Percentiles rank a stretch among this genome's conserved stretches.
These are phyloP conservation scores for Naganishia vishniacii DNA, from an alignment of 768 basidiomycete genomes.

Conservation along the genomic window DNA sequence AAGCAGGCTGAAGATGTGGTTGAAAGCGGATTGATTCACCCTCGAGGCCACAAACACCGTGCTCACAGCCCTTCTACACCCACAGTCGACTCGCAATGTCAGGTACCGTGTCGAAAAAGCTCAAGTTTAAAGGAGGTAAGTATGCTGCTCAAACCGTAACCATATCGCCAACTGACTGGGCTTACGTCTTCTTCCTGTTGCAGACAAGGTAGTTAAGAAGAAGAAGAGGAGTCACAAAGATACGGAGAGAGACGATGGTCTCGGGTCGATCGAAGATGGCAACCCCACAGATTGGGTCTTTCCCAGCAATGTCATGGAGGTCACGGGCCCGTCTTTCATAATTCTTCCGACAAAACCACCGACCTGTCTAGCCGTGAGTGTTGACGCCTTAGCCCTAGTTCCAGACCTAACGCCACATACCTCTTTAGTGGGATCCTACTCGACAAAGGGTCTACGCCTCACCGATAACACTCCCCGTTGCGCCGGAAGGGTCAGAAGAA, in stretches of 20 bases:
- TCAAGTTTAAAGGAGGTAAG: constrained; percentile 48
- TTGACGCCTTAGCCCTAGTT: neutral
- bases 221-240: constrained; percentile 45
- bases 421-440: constrained; percentile 39
- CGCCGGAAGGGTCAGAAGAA: constrained; percentile 42
- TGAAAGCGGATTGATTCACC: no score
- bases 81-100: constrained; percentile 30
- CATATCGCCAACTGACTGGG: no score
- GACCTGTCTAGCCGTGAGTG: constrained; percentile 45
- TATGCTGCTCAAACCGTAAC: no score
- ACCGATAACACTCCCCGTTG: constrained; percentile 41
- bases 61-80: no score
- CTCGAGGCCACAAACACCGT: no score
- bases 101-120: constrained; percentile 41
- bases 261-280: constrained; percentile 35
- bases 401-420: neutral
- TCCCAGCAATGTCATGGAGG: constrained; percentile 39
- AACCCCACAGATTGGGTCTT: constrained; percentile 48
- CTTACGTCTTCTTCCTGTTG: no score
- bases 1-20: no score
- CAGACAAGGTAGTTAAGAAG: constrained; percentile 39
- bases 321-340: constrained; percentile 44
- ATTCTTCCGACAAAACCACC: constrained; percentile 42
- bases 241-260: constrained; percentile 27
- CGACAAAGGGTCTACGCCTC: constrained; percentile 45